Evolutionary conservation across 75 land plant genomes (phyloP).

Genomic region (Larix kaempferi): DNA sequence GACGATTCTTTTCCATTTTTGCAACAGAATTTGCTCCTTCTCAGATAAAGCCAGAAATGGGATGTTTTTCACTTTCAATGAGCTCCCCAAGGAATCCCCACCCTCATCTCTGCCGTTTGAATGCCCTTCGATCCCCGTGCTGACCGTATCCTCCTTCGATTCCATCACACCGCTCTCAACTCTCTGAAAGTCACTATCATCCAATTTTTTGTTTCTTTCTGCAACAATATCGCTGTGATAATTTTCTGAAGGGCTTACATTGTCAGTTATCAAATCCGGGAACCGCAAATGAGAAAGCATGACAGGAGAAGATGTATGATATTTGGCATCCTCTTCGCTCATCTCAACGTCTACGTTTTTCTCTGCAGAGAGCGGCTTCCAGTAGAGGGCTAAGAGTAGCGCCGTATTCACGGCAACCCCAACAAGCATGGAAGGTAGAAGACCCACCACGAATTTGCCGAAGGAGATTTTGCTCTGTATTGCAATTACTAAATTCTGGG

Average conservation of each 20-base stretch:
- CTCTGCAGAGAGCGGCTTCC: slow-evolving; percentile 32
- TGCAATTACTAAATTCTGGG: slow-evolving; percentile 66
- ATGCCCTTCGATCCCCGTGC: background rate
- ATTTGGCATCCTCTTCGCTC: slow-evolving; percentile 14
- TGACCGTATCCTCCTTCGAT: background rate
- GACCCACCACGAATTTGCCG: slow-evolving; percentile 45
- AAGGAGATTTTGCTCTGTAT: slow-evolving; percentile 50
- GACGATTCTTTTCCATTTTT: slow-evolving; percentile 24
- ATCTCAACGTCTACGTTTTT: slow-evolving; percentile 12
- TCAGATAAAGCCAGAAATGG: background rate
- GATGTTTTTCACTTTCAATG: background rate
- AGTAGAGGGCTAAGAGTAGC: slow-evolving; percentile 36
- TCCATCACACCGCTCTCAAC: background rate
- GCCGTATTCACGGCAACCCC: slow-evolving; percentile 41
- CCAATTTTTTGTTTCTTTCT: background rate
- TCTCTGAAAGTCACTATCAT: background rate
- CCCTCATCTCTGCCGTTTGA: background rate
- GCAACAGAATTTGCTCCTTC: background rate
- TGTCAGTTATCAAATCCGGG: too few relatives aligned
- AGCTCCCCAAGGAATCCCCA: background rate
- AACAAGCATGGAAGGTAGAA: slow-evolving; percentile 42
- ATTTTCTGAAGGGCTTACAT: background rate
- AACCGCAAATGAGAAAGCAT: slow-evolving; percentile 19
- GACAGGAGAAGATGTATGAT: slow-evolving; percentile 36
- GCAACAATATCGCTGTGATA: background rate